Base-by-base conservation (phyloP, 139 green algal species). In the Astrephomene gubernaculifera region DNA sequence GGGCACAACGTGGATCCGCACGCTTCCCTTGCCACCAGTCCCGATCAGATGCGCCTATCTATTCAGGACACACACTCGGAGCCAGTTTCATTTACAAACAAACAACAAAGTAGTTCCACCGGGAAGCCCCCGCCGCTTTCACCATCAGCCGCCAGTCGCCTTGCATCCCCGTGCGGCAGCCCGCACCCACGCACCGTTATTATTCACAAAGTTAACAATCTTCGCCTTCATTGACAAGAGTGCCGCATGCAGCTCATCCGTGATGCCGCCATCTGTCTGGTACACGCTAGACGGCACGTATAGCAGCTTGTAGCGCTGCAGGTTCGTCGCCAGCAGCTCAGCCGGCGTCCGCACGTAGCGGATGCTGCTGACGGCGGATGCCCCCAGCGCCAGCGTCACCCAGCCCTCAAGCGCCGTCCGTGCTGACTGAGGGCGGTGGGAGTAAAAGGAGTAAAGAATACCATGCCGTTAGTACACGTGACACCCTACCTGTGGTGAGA, bases 131-230 rank as follows among this genome's bases (percentile, higher is more conserved):
- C n/a, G n/a, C n/a, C n/a, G n/a, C n/a, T n/a, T n/a, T n/a, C n/a
- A n/a, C n/a, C n/a, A n/a, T n/a, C n/a, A n/a, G n/a, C n/a, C n/a
- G n/a, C n/a, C n/a, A n/a, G n/a, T n/a, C n/a, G n/a, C n/a, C n/a
- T n/a, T n/a, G n/a, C n/a, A n/a, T n/a, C n/a, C n/a, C n/a, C n/a
- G 49, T 38, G 9, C 3, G 31, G 12, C 2, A 14, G 21, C 1
- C 5, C 31, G 9, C 25, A 1, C 31, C 31, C 2, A 49, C 71
- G 5, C 29, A 79, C 73, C 84, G 7, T 52, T 35, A 1, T 44
- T 38, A 45, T 88, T 88, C 6, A 88, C 65, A 33, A 45, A 88
- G 29, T 80, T 49, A 14, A 31, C 31, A 2, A 88, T 71, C 53
- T 84, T 67, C 8, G 25, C 27, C 49, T 67, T 69, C 36, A 70